Conservation (phyloP, 345 rosid species). For the Boechera divaricarpa region DNA sequence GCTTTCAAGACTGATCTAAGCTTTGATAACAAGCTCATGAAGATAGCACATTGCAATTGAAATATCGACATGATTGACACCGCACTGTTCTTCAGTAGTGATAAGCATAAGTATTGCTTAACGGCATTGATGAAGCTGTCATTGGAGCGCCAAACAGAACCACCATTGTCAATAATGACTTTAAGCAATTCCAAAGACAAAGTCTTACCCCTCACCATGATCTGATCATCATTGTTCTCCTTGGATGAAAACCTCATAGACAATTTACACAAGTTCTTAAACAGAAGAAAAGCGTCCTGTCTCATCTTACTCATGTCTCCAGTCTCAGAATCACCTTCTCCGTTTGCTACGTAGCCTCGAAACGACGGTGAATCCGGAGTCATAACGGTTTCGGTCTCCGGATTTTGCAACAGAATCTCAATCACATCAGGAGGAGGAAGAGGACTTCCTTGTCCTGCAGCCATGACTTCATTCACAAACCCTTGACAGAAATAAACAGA, state of each 20-base stretch:
- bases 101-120: slow-evolving; percentile 89
- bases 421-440: slow-evolving; percentile 54
- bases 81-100: slow-evolving; percentile 94
- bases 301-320: slow-evolving; percentile 67
- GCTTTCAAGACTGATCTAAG: slow-evolving; percentile 83
- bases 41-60: slow-evolving; percentile 94
- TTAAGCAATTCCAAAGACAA: slow-evolving; percentile 83
- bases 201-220: slow-evolving; percentile 88
- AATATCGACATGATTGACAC: slow-evolving; percentile 91
- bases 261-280: slow-evolving; percentile 87
- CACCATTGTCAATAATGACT: slow-evolving; percentile 75
- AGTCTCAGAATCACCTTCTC: slow-evolving; percentile 40
- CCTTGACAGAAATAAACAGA: slow-evolving; percentile 78
- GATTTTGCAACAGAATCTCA: slow-evolving; percentile 45
- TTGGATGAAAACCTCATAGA: slow-evolving; percentile 94
- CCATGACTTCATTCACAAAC: slow-evolving; percentile 75
- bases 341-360: slow-evolving; percentile 45
- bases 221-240: slow-evolving; percentile 89
- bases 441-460: slow-evolving; percentile 64
- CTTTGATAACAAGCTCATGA: slow-evolving; percentile 73
- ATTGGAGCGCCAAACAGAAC: slow-evolving; percentile 75
- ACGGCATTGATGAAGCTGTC: slow-evolving; percentile 82
- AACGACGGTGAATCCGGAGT: slow-evolving; percentile 42
- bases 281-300: slow-evolving; percentile 85
- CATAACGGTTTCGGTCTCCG: slow-evolving; percentile 50